Percentiles rank a stretch among this genome's conserved stretches.
Evolutionary conservation across 2,329 filamentous ascomycete species (phyloP).

Genomic region (Fonsecaea erecta): DNA sequence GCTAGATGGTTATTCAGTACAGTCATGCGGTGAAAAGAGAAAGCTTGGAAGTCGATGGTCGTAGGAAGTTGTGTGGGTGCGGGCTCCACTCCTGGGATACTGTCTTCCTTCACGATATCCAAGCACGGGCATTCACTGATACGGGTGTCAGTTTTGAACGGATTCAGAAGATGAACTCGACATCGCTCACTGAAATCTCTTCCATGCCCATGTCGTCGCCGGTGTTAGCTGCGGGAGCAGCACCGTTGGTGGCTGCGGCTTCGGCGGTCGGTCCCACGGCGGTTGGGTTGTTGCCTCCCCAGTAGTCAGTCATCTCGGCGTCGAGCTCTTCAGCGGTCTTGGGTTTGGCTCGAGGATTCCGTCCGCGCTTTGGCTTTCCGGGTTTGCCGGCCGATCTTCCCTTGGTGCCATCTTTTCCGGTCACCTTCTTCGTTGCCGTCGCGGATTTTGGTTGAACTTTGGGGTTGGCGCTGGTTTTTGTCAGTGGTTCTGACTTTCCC

Average conservation of each 20-base stretch:
- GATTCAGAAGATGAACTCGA: conserved; percentile 31
- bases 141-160: conserved; percentile 34
- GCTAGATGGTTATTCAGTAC: conserved; percentile 14
- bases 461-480: conserved; percentile 43
- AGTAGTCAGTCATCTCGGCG: conserved; percentile 97
- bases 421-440: conserved; percentile 70
- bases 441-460: conserved; percentile 83
- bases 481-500: conserved; percentile 31
- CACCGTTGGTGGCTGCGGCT: conserved; percentile 53
- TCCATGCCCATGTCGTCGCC: conserved; percentile 61
- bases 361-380: conserved; percentile 80
- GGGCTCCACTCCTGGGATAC: not conserved
- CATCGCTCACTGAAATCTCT: conserved; percentile 57
- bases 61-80: not conserved
- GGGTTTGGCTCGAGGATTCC: conserved; percentile 69
- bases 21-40: conserved; percentile 17
- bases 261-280: conserved; percentile 50
- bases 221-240: conserved; percentile 53
- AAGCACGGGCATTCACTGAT: conserved; percentile 33
- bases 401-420: conserved; percentile 52
- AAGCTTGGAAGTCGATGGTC: conserved; percentile 13
- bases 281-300: conserved; percentile 57
- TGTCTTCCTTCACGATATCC: conserved; percentile 7
- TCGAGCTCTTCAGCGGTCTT: conserved; percentile 97
- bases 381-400: conserved; percentile 63